Conservation (phyloP, 1,284 basidiomycete species). For the Phylloboletellus chloephorus region DNA sequence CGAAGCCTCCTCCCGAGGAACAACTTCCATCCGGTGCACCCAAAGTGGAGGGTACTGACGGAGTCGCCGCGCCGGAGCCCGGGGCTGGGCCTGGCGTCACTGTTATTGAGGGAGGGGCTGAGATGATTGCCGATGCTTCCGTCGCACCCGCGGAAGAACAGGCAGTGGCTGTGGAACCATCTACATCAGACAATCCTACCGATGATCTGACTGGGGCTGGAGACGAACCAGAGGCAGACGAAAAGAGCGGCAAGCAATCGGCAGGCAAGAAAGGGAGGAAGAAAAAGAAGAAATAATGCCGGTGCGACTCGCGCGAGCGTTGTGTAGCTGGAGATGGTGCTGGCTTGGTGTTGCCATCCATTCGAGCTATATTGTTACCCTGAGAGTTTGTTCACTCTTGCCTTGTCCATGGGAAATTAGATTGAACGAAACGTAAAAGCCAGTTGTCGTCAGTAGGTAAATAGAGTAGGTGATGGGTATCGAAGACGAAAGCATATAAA, state of each 20-base stretch:
- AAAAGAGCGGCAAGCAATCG: background rate
- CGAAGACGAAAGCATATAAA: background rate
- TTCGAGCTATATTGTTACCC: too few species aligned
- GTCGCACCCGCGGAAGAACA: slow-evolving; percentile 4
- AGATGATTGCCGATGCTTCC: background rate
- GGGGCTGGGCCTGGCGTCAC: background rate
- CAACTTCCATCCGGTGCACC: background rate
- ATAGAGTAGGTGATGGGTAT: slow-evolving; percentile 15
- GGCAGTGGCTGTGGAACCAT: slow-evolving; percentile 6
- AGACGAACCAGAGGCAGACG: slow-evolving; percentile 1
- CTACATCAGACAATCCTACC: slow-evolving; percentile 17
- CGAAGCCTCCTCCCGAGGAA: background rate
- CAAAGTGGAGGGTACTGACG: background rate
- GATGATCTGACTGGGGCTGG: slow-evolving; percentile 19
- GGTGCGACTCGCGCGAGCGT: too few species aligned
- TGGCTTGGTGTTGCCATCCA: background rate
- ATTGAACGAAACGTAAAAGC: too few species aligned
- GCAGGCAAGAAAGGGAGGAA: slow-evolving; percentile 17
- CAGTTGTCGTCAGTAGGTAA: background rate
- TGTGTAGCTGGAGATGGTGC: background rate
- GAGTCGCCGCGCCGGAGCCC: background rate
- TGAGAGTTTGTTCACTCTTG: background rate
- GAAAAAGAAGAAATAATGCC: slow-evolving; percentile 20
- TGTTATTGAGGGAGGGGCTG: background rate
- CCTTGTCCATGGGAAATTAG: too few species aligned